A percentile compares a stretch with the other conserved stretches of the same genome.
Evolutionary conservation across 805 yeast species (phyloP).

Genomic region (Cyberlindnera maclurae): DNA sequence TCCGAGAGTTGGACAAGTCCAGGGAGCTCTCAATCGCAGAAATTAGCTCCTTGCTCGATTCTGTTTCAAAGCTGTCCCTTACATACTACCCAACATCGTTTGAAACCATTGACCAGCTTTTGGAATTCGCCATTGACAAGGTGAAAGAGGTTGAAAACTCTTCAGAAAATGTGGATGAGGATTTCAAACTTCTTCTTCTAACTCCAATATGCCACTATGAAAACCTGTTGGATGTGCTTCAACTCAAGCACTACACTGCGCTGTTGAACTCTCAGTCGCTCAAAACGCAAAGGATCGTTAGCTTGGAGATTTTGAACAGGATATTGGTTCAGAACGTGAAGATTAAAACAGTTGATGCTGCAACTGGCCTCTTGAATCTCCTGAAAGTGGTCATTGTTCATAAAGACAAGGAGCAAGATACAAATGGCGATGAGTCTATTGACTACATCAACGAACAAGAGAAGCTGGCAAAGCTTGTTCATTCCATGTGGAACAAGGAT

Average conservation of each 20-base stretch:
- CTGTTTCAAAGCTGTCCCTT: slow-evolving; percentile 58
- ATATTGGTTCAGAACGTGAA: slow-evolving; percentile 35
- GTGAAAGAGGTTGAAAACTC: slow-evolving; percentile 29
- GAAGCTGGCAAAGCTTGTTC: slow-evolving; percentile 61
- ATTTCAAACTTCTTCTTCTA: slow-evolving; percentile 40
- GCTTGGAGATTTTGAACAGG: slow-evolving; percentile 54
- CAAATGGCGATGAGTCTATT: slow-evolving; percentile 21
- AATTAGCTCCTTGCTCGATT: slow-evolving; percentile 54
- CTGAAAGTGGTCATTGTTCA: slow-evolving; percentile 45
- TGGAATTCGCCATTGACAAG: slow-evolving; percentile 41
- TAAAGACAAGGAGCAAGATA: slow-evolving; percentile 19
- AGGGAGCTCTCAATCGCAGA: slow-evolving; percentile 65
- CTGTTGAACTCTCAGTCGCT: slow-evolving; percentile 48
- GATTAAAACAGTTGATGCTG: slow-evolving; percentile 39
- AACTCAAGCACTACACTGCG: slow-evolving; percentile 42
- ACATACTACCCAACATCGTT: slow-evolving; percentile 58
- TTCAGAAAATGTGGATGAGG: slow-evolving; percentile 25
- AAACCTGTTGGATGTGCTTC: slow-evolving; percentile 27
- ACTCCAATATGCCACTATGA: slow-evolving; percentile 40
- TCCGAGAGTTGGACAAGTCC: slow-evolving; percentile 43
- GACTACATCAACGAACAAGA: slow-evolving; percentile 46
- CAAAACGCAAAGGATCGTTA: slow-evolving; percentile 47
- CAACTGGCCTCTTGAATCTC: slow-evolving; percentile 52
- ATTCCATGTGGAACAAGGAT: slow-evolving; percentile 48
- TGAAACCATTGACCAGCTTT: slow-evolving; percentile 55